Evolutionary conservation across 331 rosid genomes (phyloP), one percentile per base, ranked within the genome.

Genomic region (Saraca asoca): DNA sequence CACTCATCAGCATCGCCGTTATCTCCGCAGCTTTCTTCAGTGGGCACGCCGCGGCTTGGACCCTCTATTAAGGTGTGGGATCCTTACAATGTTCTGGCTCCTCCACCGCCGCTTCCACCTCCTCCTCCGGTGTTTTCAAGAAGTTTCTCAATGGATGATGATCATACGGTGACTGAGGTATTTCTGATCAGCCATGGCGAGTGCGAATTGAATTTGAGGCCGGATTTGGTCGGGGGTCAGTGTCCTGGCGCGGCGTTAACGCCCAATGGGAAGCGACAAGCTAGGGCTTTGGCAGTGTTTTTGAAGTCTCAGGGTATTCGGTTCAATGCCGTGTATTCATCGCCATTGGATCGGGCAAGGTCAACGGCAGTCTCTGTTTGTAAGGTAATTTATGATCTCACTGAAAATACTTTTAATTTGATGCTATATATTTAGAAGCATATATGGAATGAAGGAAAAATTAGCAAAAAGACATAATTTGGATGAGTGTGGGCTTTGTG

Each of bases 11-110:
- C 97, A 0, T 94, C 97, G 17, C 98, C 98, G 33, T 85, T 94
- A 5, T 94, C 98, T 2, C 98, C 98, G 41, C 98, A 94, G 87
- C 92, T 85, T 6, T 94, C 98, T 2, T 83, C 97, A 0, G 67
- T 94, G 11, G 98, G 98, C 1, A 94, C 98, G 35, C 98, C 98
- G 44, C 86, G 98, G 0, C 81, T 89, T 4, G 95, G 96, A 0
- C 98, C 96, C 14, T 85, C 94, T 24, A 90, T 88, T 76, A 90
- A 94, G 81, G 96, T 94, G 13, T 94, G 96, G 96, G 97, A 94
- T 60, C 97, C 98, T 7, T 93, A 93, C 80, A 94, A 90, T 50
- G 95, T 90, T 17, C 75, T 93, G 11, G 87, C 90, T 0, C 97
- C 95, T 9, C 91, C 89, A 0, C 76, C 94, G 16, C 82, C 81